These are phyloP conservation scores for Fraxinus nigra DNA, from an alignment of 305 asterid species.

Conservation along the genomic window DNA sequence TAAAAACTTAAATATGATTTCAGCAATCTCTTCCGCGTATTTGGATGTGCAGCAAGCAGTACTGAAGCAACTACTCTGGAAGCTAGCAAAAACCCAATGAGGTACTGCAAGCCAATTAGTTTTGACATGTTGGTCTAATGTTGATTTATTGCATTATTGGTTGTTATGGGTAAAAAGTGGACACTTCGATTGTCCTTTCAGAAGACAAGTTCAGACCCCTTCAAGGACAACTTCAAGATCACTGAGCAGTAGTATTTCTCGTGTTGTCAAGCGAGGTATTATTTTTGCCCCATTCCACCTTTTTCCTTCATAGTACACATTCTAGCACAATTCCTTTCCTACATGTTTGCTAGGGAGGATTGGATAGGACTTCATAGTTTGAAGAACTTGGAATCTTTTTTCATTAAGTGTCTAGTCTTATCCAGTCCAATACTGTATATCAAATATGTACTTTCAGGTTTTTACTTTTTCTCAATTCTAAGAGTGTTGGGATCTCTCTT, in stretches of 20 bases:
- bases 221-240: conserved; percentile 76
- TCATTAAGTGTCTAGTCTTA: not conserved
- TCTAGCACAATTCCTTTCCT: not conserved
- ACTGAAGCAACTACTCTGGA: conserved; percentile 88
- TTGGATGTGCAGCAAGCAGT: conserved; percentile 79
- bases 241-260: conserved; percentile 77
- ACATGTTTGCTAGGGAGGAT: not conserved
- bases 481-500: conserved; percentile 9
- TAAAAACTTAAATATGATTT: conserved; percentile 12
- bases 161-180: conserved; percentile 21
- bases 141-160: not conserved
- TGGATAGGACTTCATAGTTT: not conserved
- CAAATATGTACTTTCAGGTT: not conserved
- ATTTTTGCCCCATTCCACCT: not conserved
- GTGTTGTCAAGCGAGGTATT: conserved; percentile 87
- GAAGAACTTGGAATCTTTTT: not conserved
- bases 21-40: conserved; percentile 96
- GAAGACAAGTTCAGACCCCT: conserved; percentile 89
- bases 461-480: not conserved
- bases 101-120: conserved; percentile 42
- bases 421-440: not conserved
- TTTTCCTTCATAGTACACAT: not conserved
- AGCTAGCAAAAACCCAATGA: conserved; percentile 97
- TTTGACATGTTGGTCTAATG: conserved; percentile 5
- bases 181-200: conserved; percentile 27